Base-by-base conservation (phyloP, 768 basidiomycete species). In the Mycena rebaudengoi region DNA sequence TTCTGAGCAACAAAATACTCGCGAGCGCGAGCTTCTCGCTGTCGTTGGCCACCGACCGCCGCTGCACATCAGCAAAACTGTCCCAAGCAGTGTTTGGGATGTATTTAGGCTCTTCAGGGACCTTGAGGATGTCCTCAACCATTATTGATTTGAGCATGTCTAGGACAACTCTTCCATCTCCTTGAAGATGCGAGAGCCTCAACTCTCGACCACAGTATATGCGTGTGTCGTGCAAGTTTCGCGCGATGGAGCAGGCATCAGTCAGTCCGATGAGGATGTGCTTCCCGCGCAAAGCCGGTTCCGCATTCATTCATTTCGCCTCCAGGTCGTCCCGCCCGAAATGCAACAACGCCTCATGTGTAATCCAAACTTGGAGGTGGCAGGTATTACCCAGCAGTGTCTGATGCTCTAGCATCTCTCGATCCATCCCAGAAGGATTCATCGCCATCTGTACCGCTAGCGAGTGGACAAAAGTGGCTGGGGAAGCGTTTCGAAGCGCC, bases 71-170 rank as follows among this genome's bases (percentile, higher is more conserved):
- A 7, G 48, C 32, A 20, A 62, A 35, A 1, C 40, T 54, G 21
- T 70, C 56, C 69, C 69, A 70, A n/a, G 21, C 40, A 11, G 51
- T 25, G 21, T 67, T 32, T 4, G 66, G 66, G 23, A 70, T n/a
- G 33, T 62, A 67, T 30, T 16, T 46, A 0, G 69, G 69, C 16
- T 54, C 46, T 29, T 64, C 49, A 5, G 59, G 69, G 14, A 57
- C 20, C 35, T 44, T 26, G n/a, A 52, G 28, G 0, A 25, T 14
- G 5, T 46, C 28, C 28, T 48, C 39, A 12, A 51, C 29, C 46
- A 56, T 63, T 11, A 61, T 51, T 5, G 64, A 26, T 16, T 58
- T 56, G 7, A 69, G 33, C 60, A 53, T 45, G 32, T 45, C 56
- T 10, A 68, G 23, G 21, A 68, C 3, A 8, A 48, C 39, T 21